Percentiles rank a stretch among this genome's conserved stretches.
Conservation (phyloP, 1,284 basidiomycete species). For the Cystobasidium pallidum region DNA sequence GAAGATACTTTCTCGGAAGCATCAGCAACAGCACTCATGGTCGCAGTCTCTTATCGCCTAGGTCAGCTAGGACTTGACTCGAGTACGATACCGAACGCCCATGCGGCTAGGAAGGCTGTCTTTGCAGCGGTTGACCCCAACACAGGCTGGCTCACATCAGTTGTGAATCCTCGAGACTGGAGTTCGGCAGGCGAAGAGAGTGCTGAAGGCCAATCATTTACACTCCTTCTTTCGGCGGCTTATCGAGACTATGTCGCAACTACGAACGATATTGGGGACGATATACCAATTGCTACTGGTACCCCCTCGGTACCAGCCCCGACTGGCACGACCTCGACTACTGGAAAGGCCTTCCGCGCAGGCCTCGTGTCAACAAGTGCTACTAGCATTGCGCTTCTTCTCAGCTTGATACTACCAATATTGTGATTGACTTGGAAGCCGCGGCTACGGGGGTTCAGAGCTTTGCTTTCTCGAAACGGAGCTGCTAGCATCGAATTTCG, state of each 20-base stretch:
- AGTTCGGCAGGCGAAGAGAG: conserved; percentile 62
- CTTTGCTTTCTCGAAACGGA: too few species aligned
- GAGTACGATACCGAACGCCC: conserved; percentile 60
- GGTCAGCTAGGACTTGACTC: conserved; percentile 63
- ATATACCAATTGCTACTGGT: conserved; percentile 19
- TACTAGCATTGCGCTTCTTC: background rate
- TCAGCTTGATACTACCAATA: background rate
- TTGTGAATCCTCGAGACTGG: conserved; percentile 69
- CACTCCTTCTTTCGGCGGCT: conserved; percentile 69
- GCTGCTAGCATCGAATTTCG: too few species aligned
- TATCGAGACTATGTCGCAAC: conserved; percentile 63
- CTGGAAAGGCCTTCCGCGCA: background rate
- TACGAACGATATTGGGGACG: conserved; percentile 21
- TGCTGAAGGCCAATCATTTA: conserved; percentile 69
- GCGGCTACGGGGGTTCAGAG: background rate
- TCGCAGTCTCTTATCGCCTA: conserved; percentile 73
- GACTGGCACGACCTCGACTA: background rate
- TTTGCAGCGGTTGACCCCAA: conserved; percentile 54
- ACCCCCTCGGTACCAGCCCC: background rate
- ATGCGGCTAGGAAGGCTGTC: conserved; percentile 46
- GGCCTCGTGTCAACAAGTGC: background rate
- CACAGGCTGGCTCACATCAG: conserved; percentile 68
- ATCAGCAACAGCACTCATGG: conserved; percentile 72
- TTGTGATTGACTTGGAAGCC: background rate
- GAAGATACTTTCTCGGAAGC: conserved; percentile 71